Evolutionary conservation across 345 rosid species (phyloP).

Genomic region (Brassica napus): DNA sequence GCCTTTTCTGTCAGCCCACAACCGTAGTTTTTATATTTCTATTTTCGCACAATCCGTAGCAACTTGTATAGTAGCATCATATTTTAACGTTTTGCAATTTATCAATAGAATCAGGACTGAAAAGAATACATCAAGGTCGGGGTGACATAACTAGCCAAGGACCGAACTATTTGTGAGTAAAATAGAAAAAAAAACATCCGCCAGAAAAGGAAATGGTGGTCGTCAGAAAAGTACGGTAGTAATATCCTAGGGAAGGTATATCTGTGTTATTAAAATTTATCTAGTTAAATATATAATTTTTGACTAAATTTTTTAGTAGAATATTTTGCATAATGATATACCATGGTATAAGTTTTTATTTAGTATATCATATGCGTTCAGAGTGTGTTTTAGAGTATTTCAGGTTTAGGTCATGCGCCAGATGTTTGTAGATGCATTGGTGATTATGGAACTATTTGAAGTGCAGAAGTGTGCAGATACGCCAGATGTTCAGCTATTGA

Average conservation of each 20-base stretch:
- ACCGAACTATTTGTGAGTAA: background rate
- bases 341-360: no score
- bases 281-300: background rate
- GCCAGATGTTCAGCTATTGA: no score
- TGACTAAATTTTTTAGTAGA: no score
- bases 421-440: no score
- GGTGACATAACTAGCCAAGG: background rate
- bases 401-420: no score
- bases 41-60: background rate
- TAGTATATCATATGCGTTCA: no score
- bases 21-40: background rate
- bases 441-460: no score
- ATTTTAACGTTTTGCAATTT: background rate
- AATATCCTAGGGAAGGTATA: slow-evolving; percentile 11
- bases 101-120: background rate
- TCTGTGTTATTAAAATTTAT: background rate
- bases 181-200: background rate
- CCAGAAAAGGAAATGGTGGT: slow-evolving; percentile 8
- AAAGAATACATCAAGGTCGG: background rate
- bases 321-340: no score
- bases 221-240: slow-evolving; percentile 8
- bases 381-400: no score
- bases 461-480: no score
- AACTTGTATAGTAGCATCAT: background rate
- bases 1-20: background rate